A percentile compares a stretch with the other conserved stretches of the same genome.
Evolutionary conservation across 495 filamentous ascomycete species (phyloP).

Genomic region (Podospora didyma): DNA sequence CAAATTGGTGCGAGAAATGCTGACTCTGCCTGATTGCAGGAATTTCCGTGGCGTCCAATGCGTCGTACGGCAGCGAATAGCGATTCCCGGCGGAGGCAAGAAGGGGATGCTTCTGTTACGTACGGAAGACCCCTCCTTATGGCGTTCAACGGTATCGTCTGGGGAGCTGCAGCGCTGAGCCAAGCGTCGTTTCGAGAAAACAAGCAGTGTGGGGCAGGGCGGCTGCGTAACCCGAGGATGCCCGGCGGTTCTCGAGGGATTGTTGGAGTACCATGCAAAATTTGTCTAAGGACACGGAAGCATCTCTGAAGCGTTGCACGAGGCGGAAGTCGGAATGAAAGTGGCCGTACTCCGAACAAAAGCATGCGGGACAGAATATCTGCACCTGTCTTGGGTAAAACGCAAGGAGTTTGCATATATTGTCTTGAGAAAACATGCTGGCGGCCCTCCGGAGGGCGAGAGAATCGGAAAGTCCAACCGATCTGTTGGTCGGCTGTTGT

Average conservation of each 20-base stretch:
- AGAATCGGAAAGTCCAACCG: background rate
- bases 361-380: background rate
- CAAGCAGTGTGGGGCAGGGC: background rate
- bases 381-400: background rate
- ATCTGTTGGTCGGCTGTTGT: background rate
- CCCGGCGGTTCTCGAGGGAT: background rate
- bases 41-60: background rate
- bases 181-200: background rate
- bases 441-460: background rate
- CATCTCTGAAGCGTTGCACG: background rate
- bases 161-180: background rate
- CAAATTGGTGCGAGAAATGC: background rate
- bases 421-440: background rate
- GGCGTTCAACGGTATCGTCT: background rate
- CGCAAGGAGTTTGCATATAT: background rate
- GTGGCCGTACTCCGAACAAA: background rate
- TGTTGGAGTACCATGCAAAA: background rate
- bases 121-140: background rate
- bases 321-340: background rate
- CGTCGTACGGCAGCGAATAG: conserved; percentile 2
- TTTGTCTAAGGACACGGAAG: background rate
- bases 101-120: background rate
- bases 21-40: background rate
- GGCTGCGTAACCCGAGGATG: background rate
- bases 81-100: background rate